Evolutionary conservation across 768 basidiomycete genomes (phyloP).

Genomic region (Kwoniella sp.): DNA sequence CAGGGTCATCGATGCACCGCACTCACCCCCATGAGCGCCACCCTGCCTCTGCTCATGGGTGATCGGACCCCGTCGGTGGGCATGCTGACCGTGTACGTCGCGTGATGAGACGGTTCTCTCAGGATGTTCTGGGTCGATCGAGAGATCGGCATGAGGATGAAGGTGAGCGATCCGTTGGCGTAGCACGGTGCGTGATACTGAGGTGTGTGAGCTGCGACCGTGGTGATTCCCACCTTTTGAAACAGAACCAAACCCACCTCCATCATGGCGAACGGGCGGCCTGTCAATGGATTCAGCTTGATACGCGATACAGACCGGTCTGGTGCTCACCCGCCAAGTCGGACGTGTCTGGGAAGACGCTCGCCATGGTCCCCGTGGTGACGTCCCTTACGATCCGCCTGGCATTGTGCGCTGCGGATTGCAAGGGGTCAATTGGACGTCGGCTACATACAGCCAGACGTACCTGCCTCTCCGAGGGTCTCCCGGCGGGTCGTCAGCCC

Average conservation of each 20-base stretch:
- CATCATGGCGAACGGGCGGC: conserved; percentile 43
- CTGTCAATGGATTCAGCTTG: conserved; percentile 11
- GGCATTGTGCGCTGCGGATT: conserved; percentile 4
- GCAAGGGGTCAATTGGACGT: not conserved
- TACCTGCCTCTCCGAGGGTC: conserved; percentile 14
- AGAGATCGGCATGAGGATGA: conserved; percentile 46
- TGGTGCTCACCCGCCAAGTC: conserved; percentile 26
- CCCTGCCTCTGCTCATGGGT: conserved; percentile 40
- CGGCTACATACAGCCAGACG: conserved; percentile 1
- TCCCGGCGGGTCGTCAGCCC: not conserved
- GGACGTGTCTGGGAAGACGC: conserved; percentile 28
- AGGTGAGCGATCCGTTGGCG: conserved; percentile 36
- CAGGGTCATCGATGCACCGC: not conserved
- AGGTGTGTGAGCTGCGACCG: not conserved
- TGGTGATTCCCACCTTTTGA: not conserved
- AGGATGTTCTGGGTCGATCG: conserved; percentile 41
- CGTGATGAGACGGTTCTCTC: conserved; percentile 16
- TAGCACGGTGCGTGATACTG: conserved; percentile 47
- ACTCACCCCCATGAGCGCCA: conserved; percentile 48
- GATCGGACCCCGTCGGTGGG: conserved; percentile 23
- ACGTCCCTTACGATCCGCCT: not conserved
- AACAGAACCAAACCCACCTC: conserved; percentile 34
- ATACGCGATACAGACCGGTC: not conserved
- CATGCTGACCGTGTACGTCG: conserved; percentile 41
- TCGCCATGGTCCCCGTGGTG: conserved; percentile 43